These are phyloP conservation scores for Penicillium sp. DNA, from an alignment of 2,329 filamentous ascomycete species.

Conservation along the genomic window DNA sequence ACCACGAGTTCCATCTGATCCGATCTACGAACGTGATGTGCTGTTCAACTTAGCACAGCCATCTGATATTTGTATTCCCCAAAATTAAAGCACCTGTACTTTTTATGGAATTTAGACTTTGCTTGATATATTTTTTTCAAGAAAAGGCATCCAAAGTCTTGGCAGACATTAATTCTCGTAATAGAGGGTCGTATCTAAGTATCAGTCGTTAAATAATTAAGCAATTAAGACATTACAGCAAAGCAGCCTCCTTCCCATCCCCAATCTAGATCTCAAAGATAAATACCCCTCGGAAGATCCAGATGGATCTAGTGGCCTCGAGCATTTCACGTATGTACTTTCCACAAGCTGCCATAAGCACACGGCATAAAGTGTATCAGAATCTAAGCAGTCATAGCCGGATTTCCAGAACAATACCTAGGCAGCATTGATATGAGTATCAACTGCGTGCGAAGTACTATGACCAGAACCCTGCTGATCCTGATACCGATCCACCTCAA, in stretches of 20 bases:
- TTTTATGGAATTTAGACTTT: background rate
- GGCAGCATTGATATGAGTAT: background rate
- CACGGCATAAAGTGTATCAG: background rate
- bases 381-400: background rate
- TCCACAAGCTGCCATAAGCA: background rate
- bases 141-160: background rate
- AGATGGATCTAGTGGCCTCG: background rate
- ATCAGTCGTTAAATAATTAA: background rate
- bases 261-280: background rate
- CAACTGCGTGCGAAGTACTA: background rate
- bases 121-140: background rate
- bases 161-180: background rate
- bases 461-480: slow-evolving; percentile 2
- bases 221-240: slow-evolving; percentile 1
- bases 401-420: background rate
- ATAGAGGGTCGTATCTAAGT: background rate
- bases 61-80: too few species aligned
- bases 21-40: too few species aligned
- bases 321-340: background rate
- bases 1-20: too few species aligned
- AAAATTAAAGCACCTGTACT: background rate
- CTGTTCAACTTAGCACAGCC: too few species aligned
- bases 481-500: slow-evolving; percentile 10
- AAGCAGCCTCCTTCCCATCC: background rate
- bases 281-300: background rate